Base-by-base conservation (phyloP, 805 yeast genomes). In the Hyphopichia homilentoma region DNA sequence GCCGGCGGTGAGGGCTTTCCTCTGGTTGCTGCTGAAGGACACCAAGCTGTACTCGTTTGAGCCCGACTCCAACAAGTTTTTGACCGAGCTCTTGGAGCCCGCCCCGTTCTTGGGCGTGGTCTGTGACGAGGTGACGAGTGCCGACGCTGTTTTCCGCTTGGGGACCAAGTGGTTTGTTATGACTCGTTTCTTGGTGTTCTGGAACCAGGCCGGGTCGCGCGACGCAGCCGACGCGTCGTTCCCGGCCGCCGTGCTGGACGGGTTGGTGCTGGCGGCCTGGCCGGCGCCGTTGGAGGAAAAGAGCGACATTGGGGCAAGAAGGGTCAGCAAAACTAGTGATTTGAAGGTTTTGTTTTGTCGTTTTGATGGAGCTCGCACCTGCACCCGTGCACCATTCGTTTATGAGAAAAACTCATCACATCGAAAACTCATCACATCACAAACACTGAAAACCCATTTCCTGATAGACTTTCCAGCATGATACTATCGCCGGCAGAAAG, bases 401-500 rank as follows among this genome's bases (percentile, higher is more conserved):
- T 11, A 21, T 21, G 9, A 21, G 9, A 8, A 21, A 21, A 8
- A 21, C 8, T 21, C 11, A 8, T 21, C 22, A 21, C 22, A 8
- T 21, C 22, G 8, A 8, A 11, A 21, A 11, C 22, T 21, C 22
- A 21, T 21, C 22, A 8, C 11, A 8, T 8, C 22, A n/a, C n/a
- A n/a, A n/a, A n/a, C n/a, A n/a, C n/a, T n/a, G n/a, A n/a, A n/a
- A n/a, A n/a, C n/a, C n/a, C n/a, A n/a, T n/a, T n/a, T n/a, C n/a
- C n/a, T n/a, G n/a, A n/a, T n/a, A n/a, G n/a, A n/a, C n/a, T n/a
- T n/a, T n/a, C n/a, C 12, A 36, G 12, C 19, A 83, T 82, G 89
- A 68, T 75, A 21, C 65, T 84, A 33, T 84, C 93, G 3, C 79
- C 82, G 2, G 81, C 93, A 1, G 95, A 84, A 53, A 71, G 84